Conservation (phyloP, 2,329 filamentous ascomycete genomes). For the Aureobasidium sp. region DNA sequence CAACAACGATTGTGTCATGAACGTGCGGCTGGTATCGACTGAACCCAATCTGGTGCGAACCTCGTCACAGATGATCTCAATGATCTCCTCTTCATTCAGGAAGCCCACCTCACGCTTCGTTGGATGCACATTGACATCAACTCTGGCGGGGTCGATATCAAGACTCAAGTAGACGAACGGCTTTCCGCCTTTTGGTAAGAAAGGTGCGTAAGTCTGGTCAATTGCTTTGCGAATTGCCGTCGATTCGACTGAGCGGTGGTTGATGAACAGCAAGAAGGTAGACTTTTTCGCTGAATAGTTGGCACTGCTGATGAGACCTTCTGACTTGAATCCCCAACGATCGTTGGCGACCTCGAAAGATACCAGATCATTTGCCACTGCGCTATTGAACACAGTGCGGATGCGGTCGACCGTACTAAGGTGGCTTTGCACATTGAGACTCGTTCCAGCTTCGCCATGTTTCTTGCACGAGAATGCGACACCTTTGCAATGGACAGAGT, state of each 20-base stretch:
- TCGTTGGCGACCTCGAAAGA: conserved; percentile 63
- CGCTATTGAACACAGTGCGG: conserved; percentile 76
- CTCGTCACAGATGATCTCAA: conserved; percentile 72
- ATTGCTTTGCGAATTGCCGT: conserved; percentile 78
- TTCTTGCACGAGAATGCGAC: conserved; percentile 97
- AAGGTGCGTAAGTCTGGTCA: conserved; percentile 80
- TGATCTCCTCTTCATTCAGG: conserved; percentile 93
- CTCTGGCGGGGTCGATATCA: conserved; percentile 81
- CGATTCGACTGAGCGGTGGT: conserved; percentile 89
- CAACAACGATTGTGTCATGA: conserved; percentile 85
- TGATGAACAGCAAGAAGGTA: conserved; percentile 84
- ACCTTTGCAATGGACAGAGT: conserved; percentile 83
- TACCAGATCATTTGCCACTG: conserved; percentile 81
- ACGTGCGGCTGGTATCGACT: conserved; percentile 89
- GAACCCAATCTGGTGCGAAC: conserved; percentile 70
- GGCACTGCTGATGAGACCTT: conserved; percentile 78
- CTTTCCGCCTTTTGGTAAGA: conserved; percentile 87
- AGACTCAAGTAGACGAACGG: conserved; percentile 90
- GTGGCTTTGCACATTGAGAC: conserved; percentile 66
- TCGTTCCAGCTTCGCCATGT: conserved; percentile 75
- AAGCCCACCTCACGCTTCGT: conserved; percentile 97
- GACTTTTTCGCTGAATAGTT: conserved; percentile 93
- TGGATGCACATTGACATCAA: conserved; percentile 96
- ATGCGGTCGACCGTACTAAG: conserved; percentile 74
- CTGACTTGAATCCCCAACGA: conserved; percentile 75